Evolutionary conservation across 805 yeast genomes (phyloP).

Genomic region (Schizosaccharomyces cryophilus): DNA sequence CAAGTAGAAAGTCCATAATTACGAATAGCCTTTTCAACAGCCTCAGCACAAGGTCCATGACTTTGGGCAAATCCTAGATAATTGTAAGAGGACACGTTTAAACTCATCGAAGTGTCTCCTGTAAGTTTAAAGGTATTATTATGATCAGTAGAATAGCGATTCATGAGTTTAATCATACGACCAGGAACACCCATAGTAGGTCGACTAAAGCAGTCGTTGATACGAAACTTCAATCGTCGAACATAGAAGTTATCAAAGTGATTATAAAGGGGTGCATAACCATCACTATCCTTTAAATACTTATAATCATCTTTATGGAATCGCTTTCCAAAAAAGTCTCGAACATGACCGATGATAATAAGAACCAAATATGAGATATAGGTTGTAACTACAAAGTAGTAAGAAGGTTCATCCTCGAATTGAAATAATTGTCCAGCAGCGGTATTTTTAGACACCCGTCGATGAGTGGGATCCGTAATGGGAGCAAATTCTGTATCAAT

Average conservation of each 20-base stretch:
- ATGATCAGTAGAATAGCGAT: conserved; percentile 44
- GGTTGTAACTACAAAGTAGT: conserved; percentile 51
- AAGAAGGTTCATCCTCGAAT: conserved; percentile 65
- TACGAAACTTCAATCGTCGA: conserved; percentile 69
- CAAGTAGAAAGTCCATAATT: conserved; percentile 55
- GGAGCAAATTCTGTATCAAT: conserved; percentile 6
- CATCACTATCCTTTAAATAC: conserved; percentile 53
- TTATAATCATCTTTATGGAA: conserved; percentile 42
- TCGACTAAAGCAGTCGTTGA: conserved; percentile 85
- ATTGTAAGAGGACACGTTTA: conserved; percentile 75
- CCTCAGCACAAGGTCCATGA: conserved; percentile 69
- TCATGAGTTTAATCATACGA: conserved; percentile 58
- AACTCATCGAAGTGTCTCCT: conserved; percentile 51
- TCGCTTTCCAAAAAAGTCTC: conserved; percentile 63
- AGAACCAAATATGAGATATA: conserved; percentile 65
- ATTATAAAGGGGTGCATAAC: conserved; percentile 87
- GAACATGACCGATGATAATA: conserved; percentile 69
- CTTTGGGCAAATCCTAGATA: conserved; percentile 94
- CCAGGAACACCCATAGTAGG: conserved; percentile 98
- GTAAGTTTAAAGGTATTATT: conserved; percentile 44
- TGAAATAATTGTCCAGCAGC: conserved; percentile 13
- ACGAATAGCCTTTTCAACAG: conserved; percentile 37
- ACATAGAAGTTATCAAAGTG: conserved; percentile 85
- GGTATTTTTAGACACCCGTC: conserved; percentile 6
- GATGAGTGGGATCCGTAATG: conserved; percentile 7